Evolutionary conservation across 2,329 filamentous ascomycete species (phyloP).

Genomic region (Fusarium armeniacum): DNA sequence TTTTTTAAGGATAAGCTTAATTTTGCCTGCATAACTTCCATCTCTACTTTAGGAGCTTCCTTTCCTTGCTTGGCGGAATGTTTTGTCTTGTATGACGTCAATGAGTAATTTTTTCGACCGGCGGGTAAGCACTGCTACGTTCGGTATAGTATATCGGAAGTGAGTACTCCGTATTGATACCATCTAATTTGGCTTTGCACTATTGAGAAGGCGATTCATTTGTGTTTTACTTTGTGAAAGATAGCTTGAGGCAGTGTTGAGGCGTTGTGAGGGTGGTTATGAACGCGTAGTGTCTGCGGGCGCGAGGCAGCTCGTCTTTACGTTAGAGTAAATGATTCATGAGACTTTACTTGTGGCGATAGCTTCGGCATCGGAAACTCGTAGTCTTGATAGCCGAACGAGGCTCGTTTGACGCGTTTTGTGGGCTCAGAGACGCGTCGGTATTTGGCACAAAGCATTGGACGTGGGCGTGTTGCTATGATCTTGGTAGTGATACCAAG

Average conservation of each 20-base stretch:
- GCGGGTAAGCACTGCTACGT: background rate
- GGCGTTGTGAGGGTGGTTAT: constrained; percentile 16
- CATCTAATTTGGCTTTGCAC: background rate
- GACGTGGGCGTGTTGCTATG: background rate
- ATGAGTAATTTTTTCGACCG: constrained; percentile 2
- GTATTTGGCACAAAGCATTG: background rate
- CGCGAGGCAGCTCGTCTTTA: background rate
- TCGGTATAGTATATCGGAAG: background rate
- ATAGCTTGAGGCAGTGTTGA: constrained; percentile 22
- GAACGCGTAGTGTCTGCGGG: background rate
- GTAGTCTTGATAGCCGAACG: background rate
- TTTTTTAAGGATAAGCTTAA: constrained; percentile 15
- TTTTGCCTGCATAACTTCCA: constrained; percentile 11
- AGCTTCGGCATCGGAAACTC: background rate
- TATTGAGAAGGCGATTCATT: constrained; percentile 15
- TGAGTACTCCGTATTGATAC: background rate
- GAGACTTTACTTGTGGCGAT: background rate
- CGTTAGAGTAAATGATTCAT: background rate
- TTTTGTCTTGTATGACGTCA: constrained; percentile 7
- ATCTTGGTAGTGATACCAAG: background rate
- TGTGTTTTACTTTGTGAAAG: background rate
- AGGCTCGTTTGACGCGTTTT: constrained; percentile 2
- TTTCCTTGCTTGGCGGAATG: constrained; percentile 2
- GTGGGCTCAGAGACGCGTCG: background rate
- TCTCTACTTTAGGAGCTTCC: background rate